Conservation (phyloP, 2,329 filamentous ascomycete genomes). For the Clonostachys sp. region DNA sequence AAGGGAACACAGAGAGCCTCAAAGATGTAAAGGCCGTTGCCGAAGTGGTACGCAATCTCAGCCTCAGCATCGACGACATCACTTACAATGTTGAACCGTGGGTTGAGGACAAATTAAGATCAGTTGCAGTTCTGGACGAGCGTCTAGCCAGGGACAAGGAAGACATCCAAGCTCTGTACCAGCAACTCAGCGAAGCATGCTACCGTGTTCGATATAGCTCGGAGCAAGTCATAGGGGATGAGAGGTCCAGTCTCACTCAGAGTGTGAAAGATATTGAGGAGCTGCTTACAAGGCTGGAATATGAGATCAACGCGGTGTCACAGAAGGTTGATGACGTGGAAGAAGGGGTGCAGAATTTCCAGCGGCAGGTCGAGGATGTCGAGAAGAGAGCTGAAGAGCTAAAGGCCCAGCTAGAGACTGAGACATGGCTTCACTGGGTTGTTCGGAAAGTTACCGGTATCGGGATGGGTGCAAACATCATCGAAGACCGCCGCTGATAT, state of each 20-base stretch:
- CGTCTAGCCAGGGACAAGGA: constrained; percentile 59
- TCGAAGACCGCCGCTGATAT: constrained; percentile 7
- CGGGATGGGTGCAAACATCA: constrained; percentile 54
- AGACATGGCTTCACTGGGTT: constrained; percentile 62
- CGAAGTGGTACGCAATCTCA: constrained; percentile 53
- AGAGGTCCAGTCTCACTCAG: constrained; percentile 65
- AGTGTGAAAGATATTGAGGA: constrained; percentile 75
- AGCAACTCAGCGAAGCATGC: constrained; percentile 66
- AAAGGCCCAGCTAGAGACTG: constrained; percentile 56
- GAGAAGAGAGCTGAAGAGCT: constrained; percentile 61
- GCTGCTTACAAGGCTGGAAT: constrained; percentile 81
- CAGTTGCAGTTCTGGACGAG: constrained; percentile 55
- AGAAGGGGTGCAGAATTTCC: constrained; percentile 74
- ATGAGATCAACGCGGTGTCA: constrained; percentile 78
- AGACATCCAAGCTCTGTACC: constrained; percentile 62
- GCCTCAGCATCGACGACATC: constrained; percentile 45
- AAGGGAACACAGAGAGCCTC: constrained; percentile 19
- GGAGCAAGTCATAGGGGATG: constrained; percentile 64
- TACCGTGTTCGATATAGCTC: constrained; percentile 63
- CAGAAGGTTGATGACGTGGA: constrained; percentile 84
- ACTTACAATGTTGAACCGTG: constrained; percentile 52
- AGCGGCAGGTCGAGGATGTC: constrained; percentile 69
- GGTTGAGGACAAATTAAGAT: constrained; percentile 52
- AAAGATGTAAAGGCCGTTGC: constrained; percentile 26
- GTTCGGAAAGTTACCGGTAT: constrained; percentile 57